phyloP scores from a whole-genome alignment of 331 rosid genomes.

The Acacia concinna region DNA sequence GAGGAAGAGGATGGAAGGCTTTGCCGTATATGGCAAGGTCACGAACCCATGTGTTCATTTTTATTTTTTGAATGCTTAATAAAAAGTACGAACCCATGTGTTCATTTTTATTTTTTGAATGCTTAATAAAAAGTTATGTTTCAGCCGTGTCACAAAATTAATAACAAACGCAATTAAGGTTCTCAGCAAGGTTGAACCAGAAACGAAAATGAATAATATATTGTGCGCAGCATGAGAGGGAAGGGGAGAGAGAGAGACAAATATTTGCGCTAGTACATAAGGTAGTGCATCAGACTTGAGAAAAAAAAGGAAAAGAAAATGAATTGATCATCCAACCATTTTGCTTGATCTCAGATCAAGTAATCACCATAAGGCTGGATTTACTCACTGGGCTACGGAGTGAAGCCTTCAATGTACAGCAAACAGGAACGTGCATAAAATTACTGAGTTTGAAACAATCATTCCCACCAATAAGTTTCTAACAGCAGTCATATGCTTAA shows the following conservation, averaged over 20 bases:
- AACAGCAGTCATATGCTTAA: slow-evolving; percentile 17
- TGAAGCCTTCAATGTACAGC: neutral
- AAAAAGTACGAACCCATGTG: too few relatives aligned
- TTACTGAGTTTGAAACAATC: neutral
- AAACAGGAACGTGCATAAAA: slow-evolving; percentile 1
- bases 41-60: too few relatives aligned
- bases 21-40: too few relatives aligned
- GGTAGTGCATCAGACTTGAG: neutral
- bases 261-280: neutral
- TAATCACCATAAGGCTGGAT: slow-evolving; percentile 6
- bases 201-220: neutral
- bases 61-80: too few relatives aligned
- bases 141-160: too few relatives aligned
- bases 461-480: neutral
- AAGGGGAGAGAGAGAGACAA: neutral
- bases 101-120: too few relatives aligned
- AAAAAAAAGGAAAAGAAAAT: neutral
- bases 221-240: neutral
- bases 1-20: too few relatives aligned
- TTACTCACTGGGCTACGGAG: neutral
- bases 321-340: slow-evolving; percentile 4
- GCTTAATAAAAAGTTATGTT: too few relatives aligned
- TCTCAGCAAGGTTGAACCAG: neutral
- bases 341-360: slow-evolving; percentile 3
- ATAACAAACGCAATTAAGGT: neutral